Evolutionary conservation across 352 stramenopile species (phyloP), one percentile per base, ranked within the genome.

Genomic region (Phytophthora nicotianae): DNA sequence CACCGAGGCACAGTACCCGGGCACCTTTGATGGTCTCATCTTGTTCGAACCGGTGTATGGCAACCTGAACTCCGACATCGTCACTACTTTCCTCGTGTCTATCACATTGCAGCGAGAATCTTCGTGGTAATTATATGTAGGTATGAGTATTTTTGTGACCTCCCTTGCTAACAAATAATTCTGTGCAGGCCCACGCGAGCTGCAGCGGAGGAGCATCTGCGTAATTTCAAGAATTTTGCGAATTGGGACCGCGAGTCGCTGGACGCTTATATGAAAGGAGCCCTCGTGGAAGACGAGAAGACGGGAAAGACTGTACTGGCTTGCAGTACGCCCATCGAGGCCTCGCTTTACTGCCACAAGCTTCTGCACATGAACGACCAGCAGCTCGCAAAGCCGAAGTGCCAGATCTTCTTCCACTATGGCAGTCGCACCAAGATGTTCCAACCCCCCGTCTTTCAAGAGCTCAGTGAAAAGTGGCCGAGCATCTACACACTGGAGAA

Each of bases 21-120:
- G 74, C 29, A 80, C 74, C 4, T 84, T 86, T 33, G 69, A 73
- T 41, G 69, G 74, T 1, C 65, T 84, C 35, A 60, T 83, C 10
- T 61, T 83, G 49, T 82, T 86, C 33, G 77, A 86, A 24, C 70
- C 72, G 0, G 70, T 83, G 7, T 75, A 70, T 26, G 65, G 52
- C 17, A 23, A 63, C 2, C 19, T 74, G 11, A 54, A 65, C n/a
- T 37, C 40, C 3, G 49, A 56, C 20, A 38, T 65, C 3, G 35
- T 68, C 5, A 49, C 52, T 16, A 64, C 54, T 38, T 80, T 80
- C n/a, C 50, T 83, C 24, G 65, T 83, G 21, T 69, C 68, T 2
- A 65, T 80, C 38, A 80, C 74, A 17, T 63, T 83, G 26, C 48
- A 75, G 19, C 70, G 72, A 4, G 65, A 79, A 14, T 61, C 54